Conservation (phyloP, 495 filamentous ascomycete species). For the Tuber borchii region DNA sequence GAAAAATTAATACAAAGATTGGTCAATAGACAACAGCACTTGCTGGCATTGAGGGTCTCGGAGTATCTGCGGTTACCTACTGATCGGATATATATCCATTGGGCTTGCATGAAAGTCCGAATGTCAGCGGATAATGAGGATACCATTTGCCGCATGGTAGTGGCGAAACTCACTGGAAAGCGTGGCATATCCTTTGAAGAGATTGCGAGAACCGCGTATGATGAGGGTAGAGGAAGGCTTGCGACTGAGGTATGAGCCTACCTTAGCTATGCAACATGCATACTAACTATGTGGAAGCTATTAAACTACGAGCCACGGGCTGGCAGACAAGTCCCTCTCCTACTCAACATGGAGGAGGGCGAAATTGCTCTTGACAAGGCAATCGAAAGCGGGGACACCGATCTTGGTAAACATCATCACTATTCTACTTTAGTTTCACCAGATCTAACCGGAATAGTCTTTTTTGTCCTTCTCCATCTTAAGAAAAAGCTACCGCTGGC, state of each 20-base stretch:
- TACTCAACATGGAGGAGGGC: constrained; percentile 92
- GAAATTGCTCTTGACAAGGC: constrained; percentile 94
- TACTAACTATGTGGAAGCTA: constrained; percentile 43
- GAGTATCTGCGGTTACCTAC: constrained; percentile 80
- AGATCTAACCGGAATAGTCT: constrained; percentile 46
- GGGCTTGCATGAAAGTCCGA: constrained; percentile 91
- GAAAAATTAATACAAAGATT: constrained; percentile 79
- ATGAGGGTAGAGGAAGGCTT: constrained; percentile 79
- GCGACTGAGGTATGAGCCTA: constrained; percentile 56
- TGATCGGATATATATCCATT: constrained; percentile 88
- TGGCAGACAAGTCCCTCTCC: constrained; percentile 89
- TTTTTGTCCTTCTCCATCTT: constrained; percentile 79
- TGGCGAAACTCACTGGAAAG: constrained; percentile 76
- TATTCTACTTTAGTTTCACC: not conserved
- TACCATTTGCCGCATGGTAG: constrained; percentile 76
- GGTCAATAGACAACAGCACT: constrained; percentile 81
- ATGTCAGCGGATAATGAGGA: constrained; percentile 79
- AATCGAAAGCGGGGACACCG: constrained; percentile 89
- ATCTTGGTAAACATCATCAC: constrained; percentile 50
- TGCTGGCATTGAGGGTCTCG: constrained; percentile 82
- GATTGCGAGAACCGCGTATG: constrained; percentile 90
- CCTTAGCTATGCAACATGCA: not conserved
- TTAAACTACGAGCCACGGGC: constrained; percentile 90
- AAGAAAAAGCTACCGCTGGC: constrained; percentile 86
- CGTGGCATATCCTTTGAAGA: constrained; percentile 88